phyloP scores from a whole-genome alignment of 306 rosid species.

The Parietaria judaica region DNA sequence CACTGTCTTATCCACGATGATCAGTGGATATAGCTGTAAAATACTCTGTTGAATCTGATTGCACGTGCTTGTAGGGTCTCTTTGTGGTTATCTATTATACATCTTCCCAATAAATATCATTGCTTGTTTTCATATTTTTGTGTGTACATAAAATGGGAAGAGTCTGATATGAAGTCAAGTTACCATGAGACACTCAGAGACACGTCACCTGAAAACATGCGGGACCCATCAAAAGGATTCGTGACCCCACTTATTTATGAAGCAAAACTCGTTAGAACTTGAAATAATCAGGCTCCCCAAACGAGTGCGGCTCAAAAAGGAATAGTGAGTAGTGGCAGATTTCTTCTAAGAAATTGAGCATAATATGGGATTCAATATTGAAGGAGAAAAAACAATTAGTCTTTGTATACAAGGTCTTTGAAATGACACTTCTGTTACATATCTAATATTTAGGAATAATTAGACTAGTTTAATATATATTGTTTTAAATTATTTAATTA shows the following conservation, averaged over 20 bases:
- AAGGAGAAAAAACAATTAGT: too few relatives aligned
- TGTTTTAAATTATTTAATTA: too few relatives aligned
- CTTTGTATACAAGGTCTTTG: too few relatives aligned
- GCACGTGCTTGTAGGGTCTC: constrained; percentile 13
- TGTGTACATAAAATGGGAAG: background rate
- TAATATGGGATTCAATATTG: too few relatives aligned
- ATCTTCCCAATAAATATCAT: background rate
- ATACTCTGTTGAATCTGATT: background rate
- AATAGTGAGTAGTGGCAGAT: too few relatives aligned
- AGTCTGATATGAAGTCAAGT: background rate
- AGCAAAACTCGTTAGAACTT: background rate
- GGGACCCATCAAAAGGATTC: constrained; percentile 4
- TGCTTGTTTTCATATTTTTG: background rate
- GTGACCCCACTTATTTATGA: background rate
- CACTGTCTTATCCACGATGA: background rate
- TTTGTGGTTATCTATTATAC: background rate
- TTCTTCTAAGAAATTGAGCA: too few relatives aligned
- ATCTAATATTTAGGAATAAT: too few relatives aligned
- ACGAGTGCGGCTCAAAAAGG: too few relatives aligned
- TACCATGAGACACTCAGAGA: constrained; percentile 1
- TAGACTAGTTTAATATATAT: too few relatives aligned
- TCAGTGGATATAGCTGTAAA: background rate
- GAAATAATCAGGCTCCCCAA: too few relatives aligned
- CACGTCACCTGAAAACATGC: constrained; percentile 1
- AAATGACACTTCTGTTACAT: too few relatives aligned